Evolutionary conservation across 495 filamentous ascomycete genomes (phyloP).

Genomic region (Rusavskia elegans): DNA sequence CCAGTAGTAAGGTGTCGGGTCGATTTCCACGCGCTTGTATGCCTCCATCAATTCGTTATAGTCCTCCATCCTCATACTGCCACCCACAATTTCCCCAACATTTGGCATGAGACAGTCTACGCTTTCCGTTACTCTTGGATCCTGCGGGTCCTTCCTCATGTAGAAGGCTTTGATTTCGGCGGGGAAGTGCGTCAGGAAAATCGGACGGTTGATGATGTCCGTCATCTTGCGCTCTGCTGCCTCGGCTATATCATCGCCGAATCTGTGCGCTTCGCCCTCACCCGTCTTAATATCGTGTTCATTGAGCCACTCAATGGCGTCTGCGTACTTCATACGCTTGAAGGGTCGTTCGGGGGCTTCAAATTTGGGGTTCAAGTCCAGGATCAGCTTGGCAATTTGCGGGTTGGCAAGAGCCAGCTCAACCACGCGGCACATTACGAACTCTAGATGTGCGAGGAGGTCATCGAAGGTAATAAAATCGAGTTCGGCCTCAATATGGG

Average conservation of each 20-base stretch:
- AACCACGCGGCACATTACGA: conserved; percentile 76
- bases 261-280: conserved; percentile 73
- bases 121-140: conserved; percentile 83
- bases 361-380: conserved; percentile 80
- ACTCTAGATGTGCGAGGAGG: conserved; percentile 80
- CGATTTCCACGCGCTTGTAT: conserved; percentile 76
- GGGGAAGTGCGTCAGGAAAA: conserved; percentile 95
- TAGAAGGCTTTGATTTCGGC: conserved; percentile 98
- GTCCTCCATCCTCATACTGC: conserved; percentile 88
- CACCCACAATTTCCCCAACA: conserved; percentile 94
- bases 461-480: conserved; percentile 93
- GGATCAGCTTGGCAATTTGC: conserved; percentile 48
- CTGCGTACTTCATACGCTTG: conserved; percentile 84
- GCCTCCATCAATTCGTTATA: conserved; percentile 85
- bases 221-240: conserved; percentile 96
- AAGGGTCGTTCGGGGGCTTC: conserved; percentile 72
- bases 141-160: conserved; percentile 81
- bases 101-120: conserved; percentile 94
- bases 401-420: conserved; percentile 59
- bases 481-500: conserved; percentile 91
- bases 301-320: conserved; percentile 87
- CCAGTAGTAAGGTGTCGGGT: conserved; percentile 87
- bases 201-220: conserved; percentile 83
- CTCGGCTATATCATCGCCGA: conserved; percentile 97
- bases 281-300: conserved; percentile 84